phyloP scores from a whole-genome alignment of 2,329 filamentous ascomycete species.

The Stromatinia cepivora region DNA sequence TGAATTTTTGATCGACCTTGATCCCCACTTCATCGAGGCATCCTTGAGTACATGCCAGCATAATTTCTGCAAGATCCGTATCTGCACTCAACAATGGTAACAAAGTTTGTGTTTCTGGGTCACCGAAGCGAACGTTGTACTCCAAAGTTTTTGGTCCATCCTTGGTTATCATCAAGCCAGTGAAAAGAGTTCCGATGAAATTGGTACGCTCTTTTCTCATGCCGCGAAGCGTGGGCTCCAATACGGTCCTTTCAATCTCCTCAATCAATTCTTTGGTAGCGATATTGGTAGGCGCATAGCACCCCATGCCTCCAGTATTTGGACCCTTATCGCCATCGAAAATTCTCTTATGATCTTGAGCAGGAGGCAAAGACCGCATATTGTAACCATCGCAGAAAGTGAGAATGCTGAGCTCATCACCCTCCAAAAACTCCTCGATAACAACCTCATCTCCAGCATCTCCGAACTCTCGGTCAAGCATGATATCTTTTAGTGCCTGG shows the following conservation, averaged over 20 bases:
- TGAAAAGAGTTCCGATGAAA: constrained; percentile 77
- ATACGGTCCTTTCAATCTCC: constrained; percentile 74
- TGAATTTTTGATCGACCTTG: constrained; percentile 68
- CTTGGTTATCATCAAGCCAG: constrained; percentile 89
- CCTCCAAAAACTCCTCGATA: constrained; percentile 89
- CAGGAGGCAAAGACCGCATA: constrained; percentile 80
- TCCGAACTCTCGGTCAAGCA: constrained; percentile 86
- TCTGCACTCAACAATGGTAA: constrained; percentile 74
- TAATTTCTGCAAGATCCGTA: constrained; percentile 82
- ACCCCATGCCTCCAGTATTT: constrained; percentile 98
- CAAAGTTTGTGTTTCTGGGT: constrained; percentile 88
- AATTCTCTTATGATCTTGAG: constrained; percentile 95
- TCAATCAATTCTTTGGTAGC: constrained; percentile 72
- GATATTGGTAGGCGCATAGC: constrained; percentile 87
- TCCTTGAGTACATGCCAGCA: constrained; percentile 79
- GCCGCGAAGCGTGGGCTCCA: constrained; percentile 86
- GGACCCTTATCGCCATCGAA: constrained; percentile 86
- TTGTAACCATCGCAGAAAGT: constrained; percentile 89
- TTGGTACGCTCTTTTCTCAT: constrained; percentile 79
- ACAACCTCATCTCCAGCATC: constrained; percentile 86
- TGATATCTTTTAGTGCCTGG: constrained; percentile 80
- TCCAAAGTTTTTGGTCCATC: constrained; percentile 80
- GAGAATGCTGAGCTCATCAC: constrained; percentile 88
- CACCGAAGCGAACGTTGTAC: constrained; percentile 91
- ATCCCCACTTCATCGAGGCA: constrained; percentile 70